These are phyloP conservation scores for Mortierella sp. DNA, from an alignment of 371 early-diverging fungal genomes.

Conservation along the genomic window DNA sequence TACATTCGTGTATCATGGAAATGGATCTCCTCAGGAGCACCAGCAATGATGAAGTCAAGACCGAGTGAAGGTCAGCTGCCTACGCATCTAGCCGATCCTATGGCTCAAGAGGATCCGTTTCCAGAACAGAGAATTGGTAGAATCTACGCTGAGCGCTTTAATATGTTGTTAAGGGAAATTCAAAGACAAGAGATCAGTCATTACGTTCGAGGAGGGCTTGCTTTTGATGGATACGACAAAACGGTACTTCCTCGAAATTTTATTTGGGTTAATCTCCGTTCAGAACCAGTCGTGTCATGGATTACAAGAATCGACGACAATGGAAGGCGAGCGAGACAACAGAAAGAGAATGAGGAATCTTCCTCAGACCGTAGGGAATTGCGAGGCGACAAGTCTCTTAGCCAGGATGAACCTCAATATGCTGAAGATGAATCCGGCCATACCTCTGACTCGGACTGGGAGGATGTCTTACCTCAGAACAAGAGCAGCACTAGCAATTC, in stretches of 20 bases:
- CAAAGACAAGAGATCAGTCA: constrained; percentile 10
- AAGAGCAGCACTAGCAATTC: neutral
- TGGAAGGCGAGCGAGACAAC: too few relatives aligned
- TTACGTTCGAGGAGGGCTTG: constrained; percentile 34
- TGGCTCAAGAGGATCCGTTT: constrained; percentile 14
- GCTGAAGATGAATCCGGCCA: neutral
- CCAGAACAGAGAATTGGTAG: constrained; percentile 38
- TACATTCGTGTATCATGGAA: constrained; percentile 50
- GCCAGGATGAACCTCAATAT: neutral
- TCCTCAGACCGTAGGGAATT: neutral
- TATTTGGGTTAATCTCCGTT: constrained; percentile 32
- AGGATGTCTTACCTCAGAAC: neutral
- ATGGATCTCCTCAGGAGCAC: constrained; percentile 32
- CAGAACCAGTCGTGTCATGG: constrained; percentile 36
- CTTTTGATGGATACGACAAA: constrained; percentile 29
- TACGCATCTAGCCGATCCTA: constrained; percentile 6
- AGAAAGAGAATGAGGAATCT: neutral
- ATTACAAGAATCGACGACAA: constrained; percentile 14
- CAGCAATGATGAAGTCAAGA: neutral
- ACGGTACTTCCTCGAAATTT: constrained; percentile 31
- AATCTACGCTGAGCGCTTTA: constrained; percentile 37
- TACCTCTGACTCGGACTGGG: constrained; percentile 9
- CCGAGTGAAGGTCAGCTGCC: neutral
- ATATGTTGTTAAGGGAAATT: constrained; percentile 27
- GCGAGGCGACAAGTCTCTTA: neutral